Evolutionary conservation across 2,329 filamentous ascomycete genomes (phyloP), one percentile per base, ranked within the genome.

Genomic region (Penicillium fuscoglaucum): DNA sequence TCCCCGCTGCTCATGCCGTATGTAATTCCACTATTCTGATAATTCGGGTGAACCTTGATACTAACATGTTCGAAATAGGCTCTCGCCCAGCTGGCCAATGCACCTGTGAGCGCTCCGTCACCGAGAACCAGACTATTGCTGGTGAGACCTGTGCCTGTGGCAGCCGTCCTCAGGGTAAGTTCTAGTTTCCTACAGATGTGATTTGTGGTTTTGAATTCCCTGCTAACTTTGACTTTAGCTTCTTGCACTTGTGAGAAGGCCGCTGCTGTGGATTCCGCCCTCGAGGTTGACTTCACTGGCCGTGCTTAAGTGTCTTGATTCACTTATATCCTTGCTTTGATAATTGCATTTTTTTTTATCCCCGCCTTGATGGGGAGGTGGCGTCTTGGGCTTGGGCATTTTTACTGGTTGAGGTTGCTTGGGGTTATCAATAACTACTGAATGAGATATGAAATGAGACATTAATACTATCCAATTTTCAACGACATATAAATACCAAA

Each of bases 261-360:
- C 19, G 74, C 83, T 49, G 83, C 84, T 65, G 83, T 85, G 54
- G 84, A 84, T 40, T 81, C 82, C 58, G 85, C 89, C 65, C 47
- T 76, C 66, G 93, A 97, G 84, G 90, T 84, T 50, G 93, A 97
- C 76, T 97, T 96, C 72, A 97, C 92, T 39, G 91, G 88, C 55
- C 86, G 84, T 79, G 61, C 65, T 41, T 67, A 51, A 55, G 52
- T 58, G 52, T 49, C 41, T 44, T 28, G 29, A 45, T 31, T 17
- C n/a, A 24, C 45, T 52, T 39, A 4, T 17, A 24, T 50, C 17
- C 48, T 40, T 44, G 10, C 31, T 52, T 41, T 48, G 43, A 59
- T 24, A 48, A 24, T 58, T 55, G 57, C 61, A 61, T 64, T 60
- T 49, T 64, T 60, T 49, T 9, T 17, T 13, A 46, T 37, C 29